Conservation (phyloP, 179 eudicot species). For the Beta lomatogona region DNA sequence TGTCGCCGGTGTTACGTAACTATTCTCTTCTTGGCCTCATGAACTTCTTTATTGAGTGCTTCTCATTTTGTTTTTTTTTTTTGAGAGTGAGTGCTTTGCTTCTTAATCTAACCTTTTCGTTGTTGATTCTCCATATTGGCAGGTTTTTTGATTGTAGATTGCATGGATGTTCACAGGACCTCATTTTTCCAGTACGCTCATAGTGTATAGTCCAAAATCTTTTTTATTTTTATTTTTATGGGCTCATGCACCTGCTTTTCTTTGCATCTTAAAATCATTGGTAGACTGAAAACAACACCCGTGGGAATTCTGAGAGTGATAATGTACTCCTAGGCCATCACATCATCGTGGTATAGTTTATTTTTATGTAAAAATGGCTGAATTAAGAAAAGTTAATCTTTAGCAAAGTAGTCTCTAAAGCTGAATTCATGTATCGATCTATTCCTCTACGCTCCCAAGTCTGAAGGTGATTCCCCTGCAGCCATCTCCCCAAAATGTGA, state of each 20-base stretch:
- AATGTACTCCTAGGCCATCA: too few species aligned
- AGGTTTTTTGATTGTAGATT: conserved; percentile 98
- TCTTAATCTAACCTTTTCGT: conserved; percentile 20
- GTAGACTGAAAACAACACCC: conserved; percentile 79
- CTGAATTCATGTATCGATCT: conserved; percentile 15
- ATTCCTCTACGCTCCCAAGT: conserved; percentile 48
- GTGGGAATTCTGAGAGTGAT: too few species aligned
- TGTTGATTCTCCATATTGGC: conserved; percentile 36
- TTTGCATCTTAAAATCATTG: conserved; percentile 12
- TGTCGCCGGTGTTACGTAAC: conserved; percentile 97
- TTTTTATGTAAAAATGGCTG: not conserved
- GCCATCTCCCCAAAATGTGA: conserved; percentile 40
- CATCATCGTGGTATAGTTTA: conserved; percentile 59
- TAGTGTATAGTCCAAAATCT: conserved; percentile 7
- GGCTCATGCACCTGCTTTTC: conserved; percentile 1
- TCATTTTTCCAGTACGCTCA: conserved; percentile 79
- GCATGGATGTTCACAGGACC: conserved; percentile 99
- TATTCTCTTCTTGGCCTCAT: conserved; percentile 15
- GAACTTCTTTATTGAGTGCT: not conserved
- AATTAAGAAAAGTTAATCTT: not conserved
- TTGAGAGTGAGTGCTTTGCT: not conserved
- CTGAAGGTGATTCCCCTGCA: conserved; percentile 44
- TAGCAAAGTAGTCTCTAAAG: not conserved
- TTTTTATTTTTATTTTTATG: not conserved
- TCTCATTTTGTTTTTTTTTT: not conserved